A percentile compares a stretch with the other conserved stretches of the same genome.
Evolutionary conservation across 2,329 filamentous ascomycete species (phyloP).

Genomic region (Phaeosphaeria sp.): DNA sequence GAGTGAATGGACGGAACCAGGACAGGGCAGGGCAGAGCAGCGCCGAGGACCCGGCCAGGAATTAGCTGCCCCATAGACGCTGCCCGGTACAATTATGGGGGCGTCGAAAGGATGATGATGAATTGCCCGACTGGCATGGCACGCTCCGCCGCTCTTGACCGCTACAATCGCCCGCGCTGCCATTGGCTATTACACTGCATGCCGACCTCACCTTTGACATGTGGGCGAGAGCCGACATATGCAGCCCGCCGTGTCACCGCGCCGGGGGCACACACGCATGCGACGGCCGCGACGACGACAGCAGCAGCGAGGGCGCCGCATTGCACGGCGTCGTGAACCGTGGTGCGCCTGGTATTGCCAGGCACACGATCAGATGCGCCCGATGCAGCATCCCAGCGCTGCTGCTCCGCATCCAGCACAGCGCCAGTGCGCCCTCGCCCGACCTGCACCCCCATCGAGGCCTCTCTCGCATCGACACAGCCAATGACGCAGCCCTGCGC

Average conservation of each 20-base stretch:
- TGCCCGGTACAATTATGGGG: slow-evolving; percentile 24
- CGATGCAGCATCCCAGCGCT: not conserved
- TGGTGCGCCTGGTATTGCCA: not conserved
- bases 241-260: slow-evolving; percentile 3
- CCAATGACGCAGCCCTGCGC: slow-evolving; percentile 21
- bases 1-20: slow-evolving; percentile 6
- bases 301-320: not conserved
- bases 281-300: not conserved
- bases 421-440: slow-evolving; percentile 13
- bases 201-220: slow-evolving; percentile 12
- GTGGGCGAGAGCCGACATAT: slow-evolving; percentile 5
- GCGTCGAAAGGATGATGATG: slow-evolving; percentile 19
- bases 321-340: not conserved
- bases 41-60: slow-evolving; percentile 28
- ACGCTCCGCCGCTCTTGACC: slow-evolving; percentile 18
- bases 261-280: too few relatives aligned
- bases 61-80: slow-evolving; percentile 29
- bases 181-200: slow-evolving; percentile 18
- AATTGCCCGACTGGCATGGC: slow-evolving; percentile 14
- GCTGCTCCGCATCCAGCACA: slow-evolving; percentile 6
- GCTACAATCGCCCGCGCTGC: slow-evolving; percentile 16
- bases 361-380: slow-evolving; percentile 1
- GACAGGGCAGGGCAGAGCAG: not conserved
- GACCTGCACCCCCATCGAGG: slow-evolving; percentile 10
- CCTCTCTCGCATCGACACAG: not conserved